Percentiles rank a stretch among this genome's conserved stretches.
These are phyloP conservation scores for Saccharata proteae DNA, from an alignment of 2,329 filamentous ascomycete genomes.

Conservation along the genomic window DNA sequence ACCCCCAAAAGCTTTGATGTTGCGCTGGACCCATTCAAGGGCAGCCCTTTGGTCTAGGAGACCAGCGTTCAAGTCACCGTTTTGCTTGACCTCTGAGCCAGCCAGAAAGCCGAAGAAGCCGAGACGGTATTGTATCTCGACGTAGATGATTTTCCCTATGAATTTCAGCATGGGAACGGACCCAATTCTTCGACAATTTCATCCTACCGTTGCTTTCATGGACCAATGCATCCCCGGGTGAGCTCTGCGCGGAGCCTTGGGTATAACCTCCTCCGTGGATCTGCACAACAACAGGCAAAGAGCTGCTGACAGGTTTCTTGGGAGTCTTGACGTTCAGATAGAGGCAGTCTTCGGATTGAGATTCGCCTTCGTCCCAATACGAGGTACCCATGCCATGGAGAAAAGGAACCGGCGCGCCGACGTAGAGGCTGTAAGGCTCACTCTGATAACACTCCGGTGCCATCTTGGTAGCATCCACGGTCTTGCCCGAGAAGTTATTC, in stretches of 20 bases:
- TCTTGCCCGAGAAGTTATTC: constrained; percentile 11
- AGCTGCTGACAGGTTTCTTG: constrained; percentile 15
- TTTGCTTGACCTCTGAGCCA: constrained; percentile 39
- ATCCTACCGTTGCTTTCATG: constrained; percentile 6
- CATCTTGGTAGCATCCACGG: constrained; percentile 16
- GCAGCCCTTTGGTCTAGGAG: constrained; percentile 51
- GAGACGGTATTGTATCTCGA: constrained; percentile 53
- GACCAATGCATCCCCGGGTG: constrained; percentile 4
- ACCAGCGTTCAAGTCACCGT: constrained; percentile 49
- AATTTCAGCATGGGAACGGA: too few species aligned
- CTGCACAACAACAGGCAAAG: constrained; percentile 20
- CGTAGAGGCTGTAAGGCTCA: constrained; percentile 10
- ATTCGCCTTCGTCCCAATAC: background rate
- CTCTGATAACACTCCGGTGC: constrained; percentile 19
- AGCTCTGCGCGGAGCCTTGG: constrained; percentile 1
- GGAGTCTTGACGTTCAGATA: constrained; percentile 29
- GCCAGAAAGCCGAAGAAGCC: constrained; percentile 52
- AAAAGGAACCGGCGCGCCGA: constrained; percentile 7
- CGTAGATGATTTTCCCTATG: constrained; percentile 38
- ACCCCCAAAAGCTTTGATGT: constrained; percentile 42
- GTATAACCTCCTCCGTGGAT: constrained; percentile 14
- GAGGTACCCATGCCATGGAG: constrained; percentile 13
- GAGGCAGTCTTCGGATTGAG: constrained; percentile 27
- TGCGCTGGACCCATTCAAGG: constrained; percentile 48
- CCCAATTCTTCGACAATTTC: too few species aligned